These are phyloP conservation scores for Schwanniomyces etchellsii DNA, from an alignment of 1,139 yeast species.

Conservation along the genomic window DNA sequence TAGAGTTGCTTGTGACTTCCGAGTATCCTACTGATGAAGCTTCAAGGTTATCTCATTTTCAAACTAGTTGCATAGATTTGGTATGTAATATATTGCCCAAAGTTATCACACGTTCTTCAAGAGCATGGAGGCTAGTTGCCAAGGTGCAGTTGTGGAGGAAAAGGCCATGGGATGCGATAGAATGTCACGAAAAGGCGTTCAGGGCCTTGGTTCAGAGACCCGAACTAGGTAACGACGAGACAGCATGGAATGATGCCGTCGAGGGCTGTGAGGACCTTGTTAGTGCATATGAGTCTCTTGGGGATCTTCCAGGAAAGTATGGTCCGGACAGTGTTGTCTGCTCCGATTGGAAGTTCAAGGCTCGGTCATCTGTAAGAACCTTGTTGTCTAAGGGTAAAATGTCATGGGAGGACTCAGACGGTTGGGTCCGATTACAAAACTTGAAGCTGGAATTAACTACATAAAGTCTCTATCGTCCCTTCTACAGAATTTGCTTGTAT, in stretches of 20 bases:
- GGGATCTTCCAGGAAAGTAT: slow-evolving; percentile 80
- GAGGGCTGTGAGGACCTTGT: slow-evolving; percentile 75
- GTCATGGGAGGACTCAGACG: slow-evolving; percentile 76
- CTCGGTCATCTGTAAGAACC: slow-evolving; percentile 65
- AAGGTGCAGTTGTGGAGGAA: slow-evolving; percentile 83
- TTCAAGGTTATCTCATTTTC: slow-evolving; percentile 49
- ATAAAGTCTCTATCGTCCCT: too few species aligned
- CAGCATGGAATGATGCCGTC: slow-evolving; percentile 73
- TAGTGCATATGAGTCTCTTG: slow-evolving; percentile 83
- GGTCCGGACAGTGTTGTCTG: slow-evolving; percentile 84
- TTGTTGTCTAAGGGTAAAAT: slow-evolving; percentile 75
- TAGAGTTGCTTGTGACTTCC: slow-evolving; percentile 53
- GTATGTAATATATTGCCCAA: slow-evolving; percentile 62
- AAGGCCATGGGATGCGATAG: slow-evolving; percentile 84
- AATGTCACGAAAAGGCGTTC: slow-evolving; percentile 81
- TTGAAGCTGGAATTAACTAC: slow-evolving; percentile 45
- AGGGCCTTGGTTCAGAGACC: slow-evolving; percentile 66
- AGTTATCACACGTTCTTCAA: slow-evolving; percentile 63
- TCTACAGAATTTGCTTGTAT: not conserved
- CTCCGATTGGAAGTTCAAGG: slow-evolving; percentile 87
- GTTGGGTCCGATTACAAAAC: slow-evolving; percentile 62
- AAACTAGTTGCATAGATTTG: slow-evolving; percentile 62
- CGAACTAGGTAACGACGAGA: slow-evolving; percentile 56
- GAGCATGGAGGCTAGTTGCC: slow-evolving; percentile 81
- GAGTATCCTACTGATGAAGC: slow-evolving; percentile 42